Evolutionary conservation across 805 yeast genomes (phyloP), one percentile per base, ranked within the genome.

Genomic region (Candida palmyrensis): DNA sequence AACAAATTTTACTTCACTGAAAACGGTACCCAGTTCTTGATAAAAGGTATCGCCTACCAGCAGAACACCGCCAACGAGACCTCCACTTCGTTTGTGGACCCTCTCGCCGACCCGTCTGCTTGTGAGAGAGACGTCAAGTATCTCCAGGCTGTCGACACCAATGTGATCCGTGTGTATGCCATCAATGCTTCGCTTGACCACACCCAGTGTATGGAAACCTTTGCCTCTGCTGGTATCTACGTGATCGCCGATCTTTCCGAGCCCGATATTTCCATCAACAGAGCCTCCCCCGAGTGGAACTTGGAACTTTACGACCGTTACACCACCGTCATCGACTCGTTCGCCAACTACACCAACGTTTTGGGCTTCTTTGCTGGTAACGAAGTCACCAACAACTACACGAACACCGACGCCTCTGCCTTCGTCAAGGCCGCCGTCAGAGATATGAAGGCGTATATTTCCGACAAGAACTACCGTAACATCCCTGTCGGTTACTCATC

Each of bases 281-380:
- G 97, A 54, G 74, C 75, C 51, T 59, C 67, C 35, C 97, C 98
- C 23, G 58, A 64, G 34, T 88, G 96, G 96, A 76, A 79, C 54
- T 61, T 76, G 30, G 75, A 69, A 18, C 69, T 87, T 35, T 83
- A 75, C 62, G 64, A 76, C 38, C 75, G 97, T 56, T 90, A 90
- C 67, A 79, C 82, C 30, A 61, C 71, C 18, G 96, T 90, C 22
- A 77, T 92, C 37, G 97, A 92, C 59, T 64, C 73, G 45, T 75
- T 92, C 66, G 75, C 78, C 38, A 68, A 73, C 47, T 90, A 89
- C 63, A 62, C 80, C 30, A 90, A 90, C 61, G 75, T 86, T 13
- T 69, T 90, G 42, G 98, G 97, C 2, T 89, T 86, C 73, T 89
- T 90, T 62, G 97, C 97, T 18, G 98, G 97, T 41, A 92, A 92